Evolutionary conservation across 2,329 filamentous ascomycete species (phyloP), one percentile per base, ranked within the genome.

Genomic region (Ophiostoma sp.): DNA sequence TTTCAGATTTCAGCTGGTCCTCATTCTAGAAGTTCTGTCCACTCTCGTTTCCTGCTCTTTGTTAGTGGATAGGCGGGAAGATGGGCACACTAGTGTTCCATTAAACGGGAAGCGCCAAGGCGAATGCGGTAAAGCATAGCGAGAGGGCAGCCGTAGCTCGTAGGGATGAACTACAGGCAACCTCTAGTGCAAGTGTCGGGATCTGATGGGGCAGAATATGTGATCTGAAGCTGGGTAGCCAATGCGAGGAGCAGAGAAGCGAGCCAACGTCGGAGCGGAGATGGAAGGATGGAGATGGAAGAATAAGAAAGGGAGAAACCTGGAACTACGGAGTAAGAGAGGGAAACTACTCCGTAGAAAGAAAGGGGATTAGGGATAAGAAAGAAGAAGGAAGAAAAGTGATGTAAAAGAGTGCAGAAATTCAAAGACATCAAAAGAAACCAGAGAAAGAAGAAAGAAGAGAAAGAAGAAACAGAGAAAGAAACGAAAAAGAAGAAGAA

Each of bases 41-140:
- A 52, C 47, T 55, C 49, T 55, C 49, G n/a, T 64, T 42, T 64
- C 49, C 18, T 44, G 45, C 36, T n/a, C 47, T 38, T 47, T 52
- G 38, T 38, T 67, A 18, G 60, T 45, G n/a, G 58, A 38, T 18
- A 11, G 27, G 27, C 55, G 55, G 55, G 55, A 60, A 3, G 55
- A 60, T 60, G 55, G 55, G 12, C 49, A 41, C 16, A 47, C 45
- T 67, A 67, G 42, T 62, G 38, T 12, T 60, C 8, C 36, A 60
- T 65, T 47, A 41, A 62, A 62, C 42, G 44, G 40, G 66, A 27
- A 44, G 66, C 66, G 40, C 62, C 66, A 52, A 40, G 44, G 44
- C 66, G 58, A 67, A 64, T 64, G 44, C 18, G 60, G 66, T 45
- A 67, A 67, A 64, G 38, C 11, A 36, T 64, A 67, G 45, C 60